A percentile compares a stretch with the other conserved stretches of the same genome.
Evolutionary conservation across 805 yeast genomes (phyloP).

Genomic region (Lipomyces sp.): DNA sequence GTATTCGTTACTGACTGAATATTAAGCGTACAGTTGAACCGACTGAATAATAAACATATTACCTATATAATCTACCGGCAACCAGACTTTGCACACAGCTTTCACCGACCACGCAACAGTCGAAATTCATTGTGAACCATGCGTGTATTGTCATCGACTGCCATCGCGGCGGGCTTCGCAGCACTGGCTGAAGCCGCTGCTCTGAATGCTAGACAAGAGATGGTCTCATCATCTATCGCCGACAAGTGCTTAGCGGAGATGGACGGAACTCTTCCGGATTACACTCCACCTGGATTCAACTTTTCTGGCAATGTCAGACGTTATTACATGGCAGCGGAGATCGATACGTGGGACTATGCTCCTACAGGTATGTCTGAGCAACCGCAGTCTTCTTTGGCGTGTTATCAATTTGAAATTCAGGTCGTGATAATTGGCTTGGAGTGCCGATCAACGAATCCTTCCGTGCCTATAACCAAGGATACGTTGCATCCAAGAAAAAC

Average conservation of each 20-base stretch:
- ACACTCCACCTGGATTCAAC: conserved; percentile 5
- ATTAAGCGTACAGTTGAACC: no score
- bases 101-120: not conserved
- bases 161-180: not conserved
- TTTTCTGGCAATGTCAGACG: conserved; percentile 8
- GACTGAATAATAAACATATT: not conserved
- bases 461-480: conserved; percentile 3
- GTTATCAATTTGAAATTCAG: not conserved
- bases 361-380: conserved; percentile 1
- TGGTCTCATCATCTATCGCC: not conserved
- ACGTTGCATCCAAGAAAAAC: not conserved
- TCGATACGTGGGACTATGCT: conserved; percentile 13
- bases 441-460: conserved; percentile 10
- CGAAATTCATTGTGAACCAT: not conserved
- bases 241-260: not conserved
- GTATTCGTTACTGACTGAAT: not conserved
- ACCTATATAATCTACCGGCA: not conserved
- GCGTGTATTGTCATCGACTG: not conserved
- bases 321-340: conserved; percentile 15
- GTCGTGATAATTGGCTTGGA: conserved; percentile 6
- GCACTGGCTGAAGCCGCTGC: not conserved
- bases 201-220: not conserved
- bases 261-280: not conserved
- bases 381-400: no score
- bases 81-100: not conserved